A percentile compares a stretch with the other conserved stretches of the same genome.
Evolutionary conservation across 2,329 filamentous ascomycete species (phyloP).

Genomic region (Diaporthe sp.): DNA sequence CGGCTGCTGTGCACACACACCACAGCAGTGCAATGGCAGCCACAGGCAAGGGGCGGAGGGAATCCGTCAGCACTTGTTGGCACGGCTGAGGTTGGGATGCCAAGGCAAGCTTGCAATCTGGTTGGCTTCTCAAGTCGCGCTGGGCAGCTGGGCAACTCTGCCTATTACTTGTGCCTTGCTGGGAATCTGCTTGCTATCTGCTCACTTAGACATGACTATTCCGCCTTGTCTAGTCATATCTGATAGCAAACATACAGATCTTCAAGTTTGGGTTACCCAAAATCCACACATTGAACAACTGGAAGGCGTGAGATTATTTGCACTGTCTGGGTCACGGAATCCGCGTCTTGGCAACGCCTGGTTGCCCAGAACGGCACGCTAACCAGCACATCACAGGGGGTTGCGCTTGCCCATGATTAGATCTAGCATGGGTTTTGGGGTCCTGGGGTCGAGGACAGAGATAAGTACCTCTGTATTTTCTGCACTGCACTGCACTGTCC

Average conservation of each 20-base stretch:
- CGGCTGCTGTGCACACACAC: not conserved
- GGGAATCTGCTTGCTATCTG: not conserved
- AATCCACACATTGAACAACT: not conserved
- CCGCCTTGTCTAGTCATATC: not conserved
- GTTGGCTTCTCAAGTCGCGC: not conserved
- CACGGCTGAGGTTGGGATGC: slow-evolving; percentile 9
- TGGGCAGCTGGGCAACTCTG: not conserved
- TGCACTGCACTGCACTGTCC: not conserved
- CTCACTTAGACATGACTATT: not conserved
- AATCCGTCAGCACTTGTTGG: not conserved
- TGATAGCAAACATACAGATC: not conserved
- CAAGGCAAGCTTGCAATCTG: not conserved
- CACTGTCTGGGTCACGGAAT: slow-evolving; percentile 6
- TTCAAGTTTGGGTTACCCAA: not conserved
- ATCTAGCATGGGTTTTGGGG: slow-evolving; percentile 13
- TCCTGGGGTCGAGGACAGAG: slow-evolving; percentile 11
- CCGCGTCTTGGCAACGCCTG: not conserved
- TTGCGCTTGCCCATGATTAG: slow-evolving; percentile 21
- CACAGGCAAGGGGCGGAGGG: not conserved
- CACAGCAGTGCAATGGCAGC: not conserved
- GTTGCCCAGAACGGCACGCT: slow-evolving; percentile 9
- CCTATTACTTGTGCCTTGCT: not conserved
- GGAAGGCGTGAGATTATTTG: not conserved
- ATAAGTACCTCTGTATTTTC: not conserved
- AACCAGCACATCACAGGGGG: slow-evolving; percentile 24